Percentiles rank a stretch among this genome's conserved stretches.
These are phyloP conservation scores for Mortierella polycephala DNA, from an alignment of 371 early-diverging fungal species.

Conservation along the genomic window DNA sequence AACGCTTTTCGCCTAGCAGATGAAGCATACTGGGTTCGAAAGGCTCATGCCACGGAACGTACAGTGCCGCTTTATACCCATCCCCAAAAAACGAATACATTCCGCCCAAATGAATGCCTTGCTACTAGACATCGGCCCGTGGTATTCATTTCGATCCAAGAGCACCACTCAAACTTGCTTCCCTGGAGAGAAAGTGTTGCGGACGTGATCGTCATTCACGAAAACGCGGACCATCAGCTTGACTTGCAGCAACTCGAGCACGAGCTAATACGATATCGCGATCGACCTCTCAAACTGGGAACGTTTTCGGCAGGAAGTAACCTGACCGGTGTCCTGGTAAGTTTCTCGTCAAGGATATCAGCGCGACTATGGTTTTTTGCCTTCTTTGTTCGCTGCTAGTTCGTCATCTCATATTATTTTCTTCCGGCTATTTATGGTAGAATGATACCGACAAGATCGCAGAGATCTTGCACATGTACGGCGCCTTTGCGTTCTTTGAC, in stretches of 20 bases:
- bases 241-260: conserved; percentile 24
- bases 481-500: conserved; percentile 29
- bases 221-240: conserved; percentile 7
- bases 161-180: conserved; percentile 39
- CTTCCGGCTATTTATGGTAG: conserved; percentile 6
- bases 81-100: too few relatives aligned
- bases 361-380: too few relatives aligned
- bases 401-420: too few relatives aligned
- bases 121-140: conserved; percentile 23
- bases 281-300: conserved; percentile 35
- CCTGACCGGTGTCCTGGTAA: conserved; percentile 41
- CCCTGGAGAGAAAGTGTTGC: conserved; percentile 45
- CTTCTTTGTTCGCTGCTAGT: too few relatives aligned
- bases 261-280: conserved; percentile 12
- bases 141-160: conserved; percentile 42
- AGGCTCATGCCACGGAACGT: conserved; percentile 5
- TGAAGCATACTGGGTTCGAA: conserved; percentile 36
- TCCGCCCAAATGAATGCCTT: too few relatives aligned
- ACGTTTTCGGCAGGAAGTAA: conserved; percentile 45
- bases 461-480: conserved; percentile 34
- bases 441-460: conserved; percentile 42
- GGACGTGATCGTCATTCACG: conserved; percentile 36
- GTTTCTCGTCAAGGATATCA: too few relatives aligned
- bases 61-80: not conserved
- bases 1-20: conserved; percentile 32